Evolutionary conservation across 176 grass and related monocot genomes (phyloP).

Genomic region (Melocanna baccifera): DNA sequence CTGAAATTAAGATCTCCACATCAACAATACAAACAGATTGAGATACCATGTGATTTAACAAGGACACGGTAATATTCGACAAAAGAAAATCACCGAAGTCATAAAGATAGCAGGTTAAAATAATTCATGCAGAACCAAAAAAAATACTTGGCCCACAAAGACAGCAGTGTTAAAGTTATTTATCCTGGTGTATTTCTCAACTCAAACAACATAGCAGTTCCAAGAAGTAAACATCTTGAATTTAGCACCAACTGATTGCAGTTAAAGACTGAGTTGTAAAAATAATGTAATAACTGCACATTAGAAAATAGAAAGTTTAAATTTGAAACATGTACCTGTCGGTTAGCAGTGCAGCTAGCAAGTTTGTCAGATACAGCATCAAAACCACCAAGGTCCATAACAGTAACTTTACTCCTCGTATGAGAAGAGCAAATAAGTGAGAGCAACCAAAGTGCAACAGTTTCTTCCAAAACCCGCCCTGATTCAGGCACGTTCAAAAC

Average conservation of each 20-base stretch:
- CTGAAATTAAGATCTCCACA: conserved; percentile 11
- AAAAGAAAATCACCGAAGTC: neutral
- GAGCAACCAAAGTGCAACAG: conserved; percentile 77
- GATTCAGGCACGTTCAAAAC: conserved; percentile 56
- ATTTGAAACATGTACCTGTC: conserved; percentile 52
- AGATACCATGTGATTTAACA: conserved; percentile 11
- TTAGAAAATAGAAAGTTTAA: conserved; percentile 23
- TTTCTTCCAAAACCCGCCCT: conserved; percentile 62
- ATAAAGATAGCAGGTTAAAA: conserved; percentile 16
- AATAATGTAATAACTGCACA: conserved; percentile 13
- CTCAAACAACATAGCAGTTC: neutral
- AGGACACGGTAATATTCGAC: neutral
- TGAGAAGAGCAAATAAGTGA: conserved; percentile 74
- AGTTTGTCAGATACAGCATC: conserved; percentile 77
- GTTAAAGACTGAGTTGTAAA: neutral
- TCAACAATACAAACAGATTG: neutral
- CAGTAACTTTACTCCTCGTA: conserved; percentile 54
- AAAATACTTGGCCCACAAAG: neutral
- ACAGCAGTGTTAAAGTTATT: neutral
- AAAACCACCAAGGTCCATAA: conserved; percentile 79
- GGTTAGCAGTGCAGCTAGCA: conserved; percentile 54
- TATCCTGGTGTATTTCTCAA: neutral
- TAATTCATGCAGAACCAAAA: neutral
- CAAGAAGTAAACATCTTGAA: conserved; percentile 24
- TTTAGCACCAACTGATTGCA: conserved; percentile 27